Conservation (phyloP, 495 filamentous ascomycete genomes). For the Annulohypoxylon maeteangense region DNA sequence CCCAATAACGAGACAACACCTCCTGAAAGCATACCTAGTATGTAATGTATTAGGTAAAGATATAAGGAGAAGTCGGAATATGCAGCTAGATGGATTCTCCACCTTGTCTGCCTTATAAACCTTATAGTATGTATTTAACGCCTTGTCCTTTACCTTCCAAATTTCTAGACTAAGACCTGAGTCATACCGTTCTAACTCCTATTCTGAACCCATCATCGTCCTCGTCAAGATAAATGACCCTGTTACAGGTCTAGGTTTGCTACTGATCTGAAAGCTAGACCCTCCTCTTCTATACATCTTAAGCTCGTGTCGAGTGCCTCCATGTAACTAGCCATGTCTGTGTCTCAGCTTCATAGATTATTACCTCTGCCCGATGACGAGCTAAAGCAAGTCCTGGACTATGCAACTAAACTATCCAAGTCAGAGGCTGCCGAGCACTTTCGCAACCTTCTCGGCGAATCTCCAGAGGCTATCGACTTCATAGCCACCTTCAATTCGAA, state of each 20-base stretch:
- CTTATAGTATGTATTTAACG: neutral
- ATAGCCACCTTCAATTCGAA: conserved; percentile 89
- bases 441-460: conserved; percentile 87
- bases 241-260: neutral
- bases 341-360: conserved; percentile 77
- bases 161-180: neutral
- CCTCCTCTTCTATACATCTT: neutral
- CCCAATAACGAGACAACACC: too few relatives aligned
- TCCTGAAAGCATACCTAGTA: too few relatives aligned
- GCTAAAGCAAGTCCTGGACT: conserved; percentile 81
- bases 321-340: conserved; percentile 57
- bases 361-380: conserved; percentile 87
- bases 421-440: conserved; percentile 83
- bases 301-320: neutral
- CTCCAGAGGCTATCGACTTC: conserved; percentile 85
- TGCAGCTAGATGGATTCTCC: neutral
- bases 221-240: neutral
- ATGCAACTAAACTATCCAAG: conserved; percentile 75
- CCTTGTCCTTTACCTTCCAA: neutral
- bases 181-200: neutral
- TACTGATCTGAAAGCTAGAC: neutral
- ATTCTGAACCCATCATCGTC: neutral
- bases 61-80: too few relatives aligned
- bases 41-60: too few relatives aligned
- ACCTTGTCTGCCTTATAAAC: neutral